These are phyloP conservation scores for Megacollybia marginata DNA, from an alignment of 768 basidiomycete species.

Conservation along the genomic window DNA sequence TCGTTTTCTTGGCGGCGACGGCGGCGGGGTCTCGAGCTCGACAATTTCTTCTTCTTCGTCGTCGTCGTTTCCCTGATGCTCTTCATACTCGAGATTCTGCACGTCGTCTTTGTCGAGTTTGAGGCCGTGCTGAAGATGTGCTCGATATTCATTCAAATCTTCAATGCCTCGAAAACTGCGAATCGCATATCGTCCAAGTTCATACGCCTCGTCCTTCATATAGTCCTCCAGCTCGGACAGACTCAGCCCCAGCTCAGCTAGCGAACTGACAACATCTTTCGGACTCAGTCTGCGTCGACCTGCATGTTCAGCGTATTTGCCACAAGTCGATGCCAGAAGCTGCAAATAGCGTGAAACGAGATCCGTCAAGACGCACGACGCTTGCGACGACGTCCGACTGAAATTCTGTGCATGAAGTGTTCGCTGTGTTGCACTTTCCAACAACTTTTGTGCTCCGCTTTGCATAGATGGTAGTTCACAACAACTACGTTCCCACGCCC, in stretches of 20 bases:
- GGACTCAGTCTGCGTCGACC: slow-evolving; percentile 54
- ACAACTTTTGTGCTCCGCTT: slow-evolving; percentile 45
- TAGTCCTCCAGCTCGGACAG: slow-evolving; percentile 67
- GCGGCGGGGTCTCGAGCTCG: slow-evolving; percentile 51
- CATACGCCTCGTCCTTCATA: slow-evolving; percentile 55
- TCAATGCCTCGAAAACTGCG: slow-evolving; percentile 60
- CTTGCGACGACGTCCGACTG: slow-evolving; percentile 67
- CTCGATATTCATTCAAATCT: slow-evolving; percentile 62
- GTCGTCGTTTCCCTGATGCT: slow-evolving; percentile 24
- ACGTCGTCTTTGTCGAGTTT: slow-evolving; percentile 44
- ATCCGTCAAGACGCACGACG: slow-evolving; percentile 64
- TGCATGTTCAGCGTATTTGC: slow-evolving; percentile 68
- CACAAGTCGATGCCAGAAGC: slow-evolving; percentile 58
- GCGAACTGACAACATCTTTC: slow-evolving; percentile 54
- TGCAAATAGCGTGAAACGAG: slow-evolving; percentile 68
- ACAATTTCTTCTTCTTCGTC: slow-evolving; percentile 23
- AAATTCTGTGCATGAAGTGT: slow-evolving; percentile 76
- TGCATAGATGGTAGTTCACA: slow-evolving; percentile 32
- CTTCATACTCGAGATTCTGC: slow-evolving; percentile 11
- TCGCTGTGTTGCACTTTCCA: slow-evolving; percentile 60
- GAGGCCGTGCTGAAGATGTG: slow-evolving; percentile 54
- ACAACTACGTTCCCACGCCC: neutral
- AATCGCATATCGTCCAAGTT: slow-evolving; percentile 60
- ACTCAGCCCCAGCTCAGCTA: slow-evolving; percentile 70
- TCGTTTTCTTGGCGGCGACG: slow-evolving; percentile 52